phyloP scores from a whole-genome alignment of 2,329 filamentous ascomycete species.

The Ophiostoma australiae region DNA sequence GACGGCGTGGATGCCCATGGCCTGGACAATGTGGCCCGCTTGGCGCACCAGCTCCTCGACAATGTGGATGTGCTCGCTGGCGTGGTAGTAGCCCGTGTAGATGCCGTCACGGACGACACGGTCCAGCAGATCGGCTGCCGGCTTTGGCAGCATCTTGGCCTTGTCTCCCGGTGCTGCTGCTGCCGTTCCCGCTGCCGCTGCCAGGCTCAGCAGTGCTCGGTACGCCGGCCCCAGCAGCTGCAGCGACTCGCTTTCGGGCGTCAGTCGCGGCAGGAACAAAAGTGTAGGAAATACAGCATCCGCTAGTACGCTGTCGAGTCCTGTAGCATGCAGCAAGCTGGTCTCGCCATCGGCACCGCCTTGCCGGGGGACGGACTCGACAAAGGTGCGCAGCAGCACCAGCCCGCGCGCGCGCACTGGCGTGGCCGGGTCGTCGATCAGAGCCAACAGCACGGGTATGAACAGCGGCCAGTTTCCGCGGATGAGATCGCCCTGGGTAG shows the following conservation, averaged over 20 bases:
- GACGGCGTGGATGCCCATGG: conserved; percentile 57
- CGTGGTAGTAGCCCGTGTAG: conserved; percentile 52
- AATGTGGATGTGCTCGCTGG: conserved; percentile 54
- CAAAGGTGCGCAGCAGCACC: conserved; percentile 48
- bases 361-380: conserved; percentile 45
- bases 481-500: conserved; percentile 38
- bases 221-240: conserved; percentile 62
- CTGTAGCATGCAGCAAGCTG: conserved; percentile 40
- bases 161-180: conserved; percentile 27
- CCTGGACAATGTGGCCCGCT: conserved; percentile 46
- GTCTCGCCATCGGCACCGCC: conserved; percentile 30
- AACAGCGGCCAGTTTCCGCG: conserved; percentile 61
- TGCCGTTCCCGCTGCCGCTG: conserved; percentile 30
- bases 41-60: conserved; percentile 52
- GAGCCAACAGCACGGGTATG: conserved; percentile 63
- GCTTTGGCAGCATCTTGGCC: background rate
- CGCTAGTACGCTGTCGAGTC: conserved; percentile 63
- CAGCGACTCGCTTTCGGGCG: conserved; percentile 65
- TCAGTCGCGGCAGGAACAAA: conserved; percentile 71
- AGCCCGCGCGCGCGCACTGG: conserved; percentile 54
- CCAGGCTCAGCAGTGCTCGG: conserved; percentile 57
- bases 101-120: conserved; percentile 53
- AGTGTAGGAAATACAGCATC: conserved; percentile 66
- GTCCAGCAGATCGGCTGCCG: conserved; percentile 42
- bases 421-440: conserved; percentile 60